These are phyloP conservation scores for Kwoniella dejecticola DNA, from an alignment of 768 basidiomycete genomes.

Conservation along the genomic window DNA sequence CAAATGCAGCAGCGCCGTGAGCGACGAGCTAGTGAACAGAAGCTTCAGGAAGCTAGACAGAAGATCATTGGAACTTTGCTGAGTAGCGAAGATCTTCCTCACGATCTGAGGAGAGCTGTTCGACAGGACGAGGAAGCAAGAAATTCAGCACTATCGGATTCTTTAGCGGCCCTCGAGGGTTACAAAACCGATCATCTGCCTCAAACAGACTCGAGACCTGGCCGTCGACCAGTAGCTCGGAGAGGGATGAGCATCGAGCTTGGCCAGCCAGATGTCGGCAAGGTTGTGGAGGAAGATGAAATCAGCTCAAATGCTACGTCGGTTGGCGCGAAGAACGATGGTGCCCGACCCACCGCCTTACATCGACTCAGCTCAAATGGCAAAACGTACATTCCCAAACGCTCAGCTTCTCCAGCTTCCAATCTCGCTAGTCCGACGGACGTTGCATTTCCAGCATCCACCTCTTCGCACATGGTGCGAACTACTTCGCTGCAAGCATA, in stretches of 20 bases:
- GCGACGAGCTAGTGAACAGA: constrained; percentile 38
- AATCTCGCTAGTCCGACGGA: constrained; percentile 13
- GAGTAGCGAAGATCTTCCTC: constrained; percentile 37
- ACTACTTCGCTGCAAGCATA: constrained; percentile 10
- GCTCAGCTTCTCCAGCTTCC: constrained; percentile 34
- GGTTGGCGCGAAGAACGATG: neutral
- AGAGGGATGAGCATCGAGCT: constrained; percentile 15
- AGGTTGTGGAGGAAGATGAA: constrained; percentile 33
- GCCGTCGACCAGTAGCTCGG: constrained; percentile 1
- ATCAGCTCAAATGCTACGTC: constrained; percentile 7
- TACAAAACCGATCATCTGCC: neutral
- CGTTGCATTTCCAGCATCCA: constrained; percentile 19
- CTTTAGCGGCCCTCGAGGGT: constrained; percentile 45
- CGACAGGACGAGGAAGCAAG: constrained; percentile 15
- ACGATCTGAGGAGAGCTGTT: constrained; percentile 19
- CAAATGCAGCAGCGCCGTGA: constrained; percentile 16
- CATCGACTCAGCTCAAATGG: constrained; percentile 35
- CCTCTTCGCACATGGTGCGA: constrained; percentile 15
- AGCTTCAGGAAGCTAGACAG: constrained; percentile 41
- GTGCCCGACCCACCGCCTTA: constrained; percentile 15
- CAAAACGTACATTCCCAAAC: constrained; percentile 39
- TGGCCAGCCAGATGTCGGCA: constrained; percentile 21
- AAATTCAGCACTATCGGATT: constrained; percentile 28
- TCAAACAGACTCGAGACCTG: constrained; percentile 14
- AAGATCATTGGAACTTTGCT: constrained; percentile 38